Conservation (phyloP, 805 yeast genomes). For the Candida endomychidarum region DNA sequence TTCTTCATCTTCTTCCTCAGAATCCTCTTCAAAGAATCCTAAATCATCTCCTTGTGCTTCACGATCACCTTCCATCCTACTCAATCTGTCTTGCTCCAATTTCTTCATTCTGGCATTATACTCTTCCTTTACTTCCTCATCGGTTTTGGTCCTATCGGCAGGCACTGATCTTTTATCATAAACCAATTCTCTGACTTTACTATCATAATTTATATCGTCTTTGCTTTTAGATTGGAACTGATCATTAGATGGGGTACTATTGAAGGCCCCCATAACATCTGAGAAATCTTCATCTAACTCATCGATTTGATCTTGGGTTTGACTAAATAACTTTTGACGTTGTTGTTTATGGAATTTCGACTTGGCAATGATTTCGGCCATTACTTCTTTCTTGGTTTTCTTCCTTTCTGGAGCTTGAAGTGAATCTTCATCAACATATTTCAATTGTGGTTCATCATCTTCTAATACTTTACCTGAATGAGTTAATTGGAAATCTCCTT, state of each 20-base stretch:
- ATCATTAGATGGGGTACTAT: conserved; percentile 19
- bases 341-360: conserved; percentile 76
- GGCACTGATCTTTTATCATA: conserved; percentile 78
- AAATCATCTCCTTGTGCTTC: conserved; percentile 68
- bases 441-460: conserved; percentile 47
- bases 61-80: conserved; percentile 71
- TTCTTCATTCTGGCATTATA: conserved; percentile 57
- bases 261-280: conserved; percentile 60
- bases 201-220: conserved; percentile 58
- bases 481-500: conserved; percentile 55
- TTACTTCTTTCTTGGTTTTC: conserved; percentile 79
- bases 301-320: conserved; percentile 57
- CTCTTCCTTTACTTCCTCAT: conserved; percentile 64
- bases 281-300: conserved; percentile 75
- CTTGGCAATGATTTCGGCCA: conserved; percentile 82
- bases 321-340: conserved; percentile 64
- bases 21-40: conserved; percentile 65
- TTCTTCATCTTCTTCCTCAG: conserved; percentile 38
- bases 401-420: conserved; percentile 46
- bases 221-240: conserved; percentile 31
- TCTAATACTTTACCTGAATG: conserved; percentile 75
- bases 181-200: conserved; percentile 62
- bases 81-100: conserved; percentile 65
- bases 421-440: conserved; percentile 40
- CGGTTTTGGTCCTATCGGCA: conserved; percentile 77